Evolutionary conservation across 352 stramenopile genomes (phyloP).

Genomic region (Pythium inflatum): DNA sequence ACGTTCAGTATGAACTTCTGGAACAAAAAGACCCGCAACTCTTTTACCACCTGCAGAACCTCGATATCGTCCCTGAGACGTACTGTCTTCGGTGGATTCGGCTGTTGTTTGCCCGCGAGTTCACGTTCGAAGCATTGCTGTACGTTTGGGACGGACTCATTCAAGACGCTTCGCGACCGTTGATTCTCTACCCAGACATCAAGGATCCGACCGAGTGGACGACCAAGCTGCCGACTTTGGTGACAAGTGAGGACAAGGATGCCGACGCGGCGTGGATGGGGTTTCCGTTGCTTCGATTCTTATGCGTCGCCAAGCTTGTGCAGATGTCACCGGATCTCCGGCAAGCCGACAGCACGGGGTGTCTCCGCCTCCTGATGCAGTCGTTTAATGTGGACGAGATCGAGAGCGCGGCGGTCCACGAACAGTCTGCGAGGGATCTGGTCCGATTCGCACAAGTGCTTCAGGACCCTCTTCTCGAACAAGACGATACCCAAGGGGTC

Average conservation of each 20-base stretch:
- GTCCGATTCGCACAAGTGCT: slow-evolving; percentile 60
- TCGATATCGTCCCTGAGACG: slow-evolving; percentile 80
- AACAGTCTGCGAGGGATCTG: slow-evolving; percentile 36
- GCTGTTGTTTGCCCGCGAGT: slow-evolving; percentile 79
- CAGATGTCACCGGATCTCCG: slow-evolving; percentile 60
- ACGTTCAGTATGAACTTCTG: slow-evolving; percentile 78
- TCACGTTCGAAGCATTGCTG: slow-evolving; percentile 62
- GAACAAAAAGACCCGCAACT: slow-evolving; percentile 82
- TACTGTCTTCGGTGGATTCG: slow-evolving; percentile 85
- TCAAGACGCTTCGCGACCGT: slow-evolving; percentile 35
- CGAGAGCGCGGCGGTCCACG: slow-evolving; percentile 7
- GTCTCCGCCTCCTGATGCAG: slow-evolving; percentile 76
- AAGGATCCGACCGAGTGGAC: slow-evolving; percentile 45
- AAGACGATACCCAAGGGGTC: slow-evolving; percentile 38
- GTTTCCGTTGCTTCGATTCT: slow-evolving; percentile 70
- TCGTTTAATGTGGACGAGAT: slow-evolving; percentile 42
- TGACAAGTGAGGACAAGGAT: slow-evolving; percentile 20
- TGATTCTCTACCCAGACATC: slow-evolving; percentile 46
- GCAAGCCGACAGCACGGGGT: slow-evolving; percentile 64
- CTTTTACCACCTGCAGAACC: slow-evolving; percentile 78
- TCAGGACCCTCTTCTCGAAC: slow-evolving; percentile 59
- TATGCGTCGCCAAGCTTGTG: slow-evolving; percentile 72
- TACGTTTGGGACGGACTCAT: slow-evolving; percentile 78
- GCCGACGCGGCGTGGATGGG: slow-evolving; percentile 45
- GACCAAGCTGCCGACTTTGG: slow-evolving; percentile 42